Evolutionary conservation across 192 early-diverging fungal species (phyloP).

Genomic region (Allomyces arbusculus): DNA sequence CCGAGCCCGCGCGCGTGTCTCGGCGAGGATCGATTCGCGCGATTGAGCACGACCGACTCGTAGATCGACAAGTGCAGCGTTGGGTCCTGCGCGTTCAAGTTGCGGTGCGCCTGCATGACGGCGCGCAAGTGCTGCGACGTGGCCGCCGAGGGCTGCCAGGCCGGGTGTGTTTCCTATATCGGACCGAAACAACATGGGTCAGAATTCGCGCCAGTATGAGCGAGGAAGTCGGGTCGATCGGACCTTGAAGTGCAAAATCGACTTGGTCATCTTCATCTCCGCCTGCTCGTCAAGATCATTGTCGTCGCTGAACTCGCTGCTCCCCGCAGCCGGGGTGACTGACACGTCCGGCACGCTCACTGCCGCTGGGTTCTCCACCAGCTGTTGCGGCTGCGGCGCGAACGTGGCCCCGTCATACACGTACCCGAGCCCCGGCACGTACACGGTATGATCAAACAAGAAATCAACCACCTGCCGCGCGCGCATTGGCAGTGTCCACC

Average conservation of each 20-base stretch:
- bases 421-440: slow-evolving; percentile 74
- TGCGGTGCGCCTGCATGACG: neutral
- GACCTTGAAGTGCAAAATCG: neutral
- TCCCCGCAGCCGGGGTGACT: too few relatives aligned
- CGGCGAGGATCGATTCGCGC: too few relatives aligned
- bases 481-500: slow-evolving; percentile 48
- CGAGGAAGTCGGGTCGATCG: neutral
- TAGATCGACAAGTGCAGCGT: neutral
- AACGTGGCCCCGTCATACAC: slow-evolving; percentile 95
- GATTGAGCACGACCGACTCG: neutral
- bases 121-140: neutral
- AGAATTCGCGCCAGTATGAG: neutral
- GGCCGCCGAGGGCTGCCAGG: neutral
- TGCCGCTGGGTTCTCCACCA: too few relatives aligned
- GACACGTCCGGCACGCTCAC: too few relatives aligned
- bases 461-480: slow-evolving; percentile 74
- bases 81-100: neutral
- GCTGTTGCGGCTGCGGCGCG: slow-evolving; percentile 10
- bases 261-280: neutral
- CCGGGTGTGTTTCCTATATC: neutral
- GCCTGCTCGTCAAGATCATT: neutral
- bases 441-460: slow-evolving; percentile 83
- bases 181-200: neutral
- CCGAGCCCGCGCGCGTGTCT: too few relatives aligned
- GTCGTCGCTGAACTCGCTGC: neutral